Conservation (phyloP, 2,329 filamentous ascomycete genomes). For the Colletotrichum noveboracense region DNA sequence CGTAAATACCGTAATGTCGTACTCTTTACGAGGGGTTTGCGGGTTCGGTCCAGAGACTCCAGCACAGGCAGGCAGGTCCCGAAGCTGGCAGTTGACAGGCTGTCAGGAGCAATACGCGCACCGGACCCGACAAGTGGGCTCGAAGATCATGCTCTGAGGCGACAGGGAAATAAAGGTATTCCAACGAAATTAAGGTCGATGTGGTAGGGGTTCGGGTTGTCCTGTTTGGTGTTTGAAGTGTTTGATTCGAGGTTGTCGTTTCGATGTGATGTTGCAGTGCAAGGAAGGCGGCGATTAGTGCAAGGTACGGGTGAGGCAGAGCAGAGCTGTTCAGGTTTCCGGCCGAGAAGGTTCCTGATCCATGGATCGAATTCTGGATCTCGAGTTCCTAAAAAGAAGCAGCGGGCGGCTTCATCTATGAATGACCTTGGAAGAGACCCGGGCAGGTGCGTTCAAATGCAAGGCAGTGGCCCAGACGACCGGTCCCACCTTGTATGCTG, state of each 20-base stretch:
- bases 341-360: not conserved
- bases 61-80: not conserved
- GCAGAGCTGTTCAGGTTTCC: not conserved
- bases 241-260: not conserved
- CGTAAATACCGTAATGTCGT: slow-evolving; percentile 3
- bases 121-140: slow-evolving; percentile 11
- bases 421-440: not conserved
- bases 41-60: not conserved
- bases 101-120: slow-evolving; percentile 8
- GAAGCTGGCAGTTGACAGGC: not conserved
- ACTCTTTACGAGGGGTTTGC: slow-evolving; percentile 3
- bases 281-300: not conserved
- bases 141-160: not conserved
- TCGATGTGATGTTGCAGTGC: not conserved
- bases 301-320: not conserved
- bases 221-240: not conserved
- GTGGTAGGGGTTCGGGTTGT: not conserved
- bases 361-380: not conserved
- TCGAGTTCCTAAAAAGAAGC: not conserved
- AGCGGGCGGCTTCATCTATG: not conserved
- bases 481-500: not conserved
- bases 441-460: not conserved
- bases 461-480: not conserved
- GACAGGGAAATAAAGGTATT: not conserved
- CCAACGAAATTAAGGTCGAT: slow-evolving; percentile 6